Base-by-base conservation (phyloP, 2,329 filamentous ascomycete species). In the Harringtonia aguacate region DNA sequence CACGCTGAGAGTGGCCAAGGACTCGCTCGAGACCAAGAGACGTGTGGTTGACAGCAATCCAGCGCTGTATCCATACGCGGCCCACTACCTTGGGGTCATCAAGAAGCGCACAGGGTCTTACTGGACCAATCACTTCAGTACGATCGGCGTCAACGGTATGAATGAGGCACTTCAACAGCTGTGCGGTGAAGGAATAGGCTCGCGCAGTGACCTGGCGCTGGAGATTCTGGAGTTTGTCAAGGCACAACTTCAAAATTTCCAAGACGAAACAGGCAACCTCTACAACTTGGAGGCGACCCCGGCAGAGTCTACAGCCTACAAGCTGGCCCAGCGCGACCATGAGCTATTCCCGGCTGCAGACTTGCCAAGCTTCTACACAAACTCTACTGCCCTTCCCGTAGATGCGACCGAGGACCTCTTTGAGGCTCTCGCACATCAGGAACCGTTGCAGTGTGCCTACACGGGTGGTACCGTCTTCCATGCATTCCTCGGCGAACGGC, bases 111-210 rank as follows among this genome's bases (percentile, higher is more conserved):
- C 38, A 2, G 38, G 38, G 13, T 39, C 38, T 4, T 21, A 24
- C 28, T 39, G 38, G 38, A 39, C 38, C 28, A 39, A 39, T 22
- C 38, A 39, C 28, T 39, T 39, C 12, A 39, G 38, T 28, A 39
- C 38, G 4, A 39, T 39, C 17, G 38, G 38, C 20, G 18, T 39
- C 28, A 31, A 31, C 17, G 38, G 38, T 18, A 39, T 22, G 38
- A 21, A 39, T 13, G 38, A 39, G 12, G 38, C 38, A 15, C 14
- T 39, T 17, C 3, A 21, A 7, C n/a, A 18, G n/a, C 38, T 39
- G 3, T 39, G 17, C 30, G 38, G 38, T 4, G 17, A 39, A 15
- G 38, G 38, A 13, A 39, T 39, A 7, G 38, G 10, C 8, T 6
- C 8, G 12, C 17, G 18, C 18, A 14, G 28, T 4, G 38, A 39